Percentiles rank a stretch among this genome's conserved stretches.
phyloP scores from a whole-genome alignment of 2,329 filamentous ascomycete species.

The Xylariaceae sp. region DNA sequence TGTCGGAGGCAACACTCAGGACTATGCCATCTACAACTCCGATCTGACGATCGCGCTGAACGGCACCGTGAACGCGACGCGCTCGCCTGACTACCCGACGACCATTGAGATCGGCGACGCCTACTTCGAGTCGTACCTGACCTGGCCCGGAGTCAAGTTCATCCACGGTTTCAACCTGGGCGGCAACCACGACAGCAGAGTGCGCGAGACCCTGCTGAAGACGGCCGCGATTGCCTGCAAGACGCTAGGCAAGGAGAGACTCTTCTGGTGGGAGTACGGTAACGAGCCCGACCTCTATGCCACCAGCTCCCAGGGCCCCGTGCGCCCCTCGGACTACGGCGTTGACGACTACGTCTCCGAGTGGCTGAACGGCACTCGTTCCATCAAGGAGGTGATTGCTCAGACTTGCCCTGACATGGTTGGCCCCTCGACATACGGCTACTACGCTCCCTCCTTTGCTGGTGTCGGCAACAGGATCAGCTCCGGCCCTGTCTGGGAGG shows the following conservation, averaged over 20 bases:
- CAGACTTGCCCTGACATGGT: conserved; percentile 47
- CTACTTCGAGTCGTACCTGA: conserved; percentile 59
- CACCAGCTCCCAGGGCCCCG: conserved; percentile 45
- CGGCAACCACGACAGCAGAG: conserved; percentile 45
- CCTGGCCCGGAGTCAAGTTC: conserved; percentile 51
- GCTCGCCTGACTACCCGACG: conserved; percentile 55
- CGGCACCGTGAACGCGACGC: conserved; percentile 45
- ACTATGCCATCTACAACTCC: conserved; percentile 56
- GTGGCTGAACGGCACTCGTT: conserved; percentile 51
- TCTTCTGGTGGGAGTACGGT: conserved; percentile 57
- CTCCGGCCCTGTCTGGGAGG: conserved; percentile 44
- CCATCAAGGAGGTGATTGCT: conserved; percentile 42
- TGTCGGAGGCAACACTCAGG: conserved; percentile 63
- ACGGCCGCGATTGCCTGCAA: conserved; percentile 54
- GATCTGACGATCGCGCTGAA: conserved; percentile 46
- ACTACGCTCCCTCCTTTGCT: conserved; percentile 54
- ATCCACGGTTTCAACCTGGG: conserved; percentile 58
- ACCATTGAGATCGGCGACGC: conserved; percentile 55
- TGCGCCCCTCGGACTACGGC: conserved; percentile 48
- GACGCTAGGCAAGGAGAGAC: conserved; percentile 44
- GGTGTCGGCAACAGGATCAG: conserved; percentile 47
- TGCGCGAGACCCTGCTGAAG: conserved; percentile 45
- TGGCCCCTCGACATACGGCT: conserved; percentile 40
- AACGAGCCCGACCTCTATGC: conserved; percentile 60
- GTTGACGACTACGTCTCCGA: conserved; percentile 52